Conservation (phyloP, 2,329 filamentous ascomycete genomes). For the Neofusicoccum laricinum region DNA sequence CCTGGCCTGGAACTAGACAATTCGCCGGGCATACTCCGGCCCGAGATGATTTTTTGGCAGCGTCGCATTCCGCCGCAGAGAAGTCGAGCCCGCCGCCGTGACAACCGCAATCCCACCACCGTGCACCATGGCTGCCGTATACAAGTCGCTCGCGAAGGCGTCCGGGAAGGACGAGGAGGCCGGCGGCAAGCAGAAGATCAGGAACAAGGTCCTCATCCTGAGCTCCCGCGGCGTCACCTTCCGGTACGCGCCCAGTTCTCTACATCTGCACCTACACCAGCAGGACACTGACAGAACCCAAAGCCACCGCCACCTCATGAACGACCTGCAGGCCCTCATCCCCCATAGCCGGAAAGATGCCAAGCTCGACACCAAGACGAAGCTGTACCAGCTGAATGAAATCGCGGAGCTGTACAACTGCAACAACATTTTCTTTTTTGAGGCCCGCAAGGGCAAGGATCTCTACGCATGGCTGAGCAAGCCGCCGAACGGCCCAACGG, state of each 20-base stretch:
- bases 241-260: conserved; percentile 53
- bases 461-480: conserved; percentile 92
- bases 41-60: neutral
- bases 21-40: neutral
- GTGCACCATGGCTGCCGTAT: conserved; percentile 52
- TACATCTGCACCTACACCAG: neutral
- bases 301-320: conserved; percentile 89
- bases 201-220: conserved; percentile 75
- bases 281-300: conserved; percentile 13
- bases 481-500: conserved; percentile 76
- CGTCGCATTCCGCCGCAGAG: neutral
- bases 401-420: conserved; percentile 75
- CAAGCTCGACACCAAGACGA: conserved; percentile 95
- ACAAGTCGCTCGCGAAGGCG: conserved; percentile 52
- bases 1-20: neutral
- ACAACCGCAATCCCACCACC: neutral
- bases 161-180: conserved; percentile 34
- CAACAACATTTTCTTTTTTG: conserved; percentile 93
- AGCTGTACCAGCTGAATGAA: conserved; percentile 54
- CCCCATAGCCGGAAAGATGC: conserved; percentile 92
- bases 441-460: conserved; percentile 91
- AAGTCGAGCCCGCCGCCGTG: neutral
- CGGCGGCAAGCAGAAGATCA: conserved; percentile 37
- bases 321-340: conserved; percentile 83
- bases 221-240: conserved; percentile 91